phyloP scores from a whole-genome alignment of 2,329 filamentous ascomycete species.

The Hymenoscyphus infarciens region DNA sequence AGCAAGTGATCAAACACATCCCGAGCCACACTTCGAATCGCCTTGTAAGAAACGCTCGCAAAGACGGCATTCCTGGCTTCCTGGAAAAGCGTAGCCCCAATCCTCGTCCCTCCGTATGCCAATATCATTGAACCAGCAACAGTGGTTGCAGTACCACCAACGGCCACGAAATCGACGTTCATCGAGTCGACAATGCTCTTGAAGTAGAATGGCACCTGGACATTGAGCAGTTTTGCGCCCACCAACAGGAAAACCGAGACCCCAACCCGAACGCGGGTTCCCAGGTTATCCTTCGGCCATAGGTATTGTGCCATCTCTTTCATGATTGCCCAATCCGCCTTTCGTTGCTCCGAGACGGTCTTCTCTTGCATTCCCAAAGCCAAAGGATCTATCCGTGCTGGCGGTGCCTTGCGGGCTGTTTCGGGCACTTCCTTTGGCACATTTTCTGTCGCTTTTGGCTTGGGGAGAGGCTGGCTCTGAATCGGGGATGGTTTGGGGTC shows the following conservation, averaged over 20 bases:
- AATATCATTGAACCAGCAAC: constrained; percentile 91
- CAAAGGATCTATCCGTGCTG: constrained; percentile 49
- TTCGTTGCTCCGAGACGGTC: constrained; percentile 81
- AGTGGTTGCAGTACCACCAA: constrained; percentile 84
- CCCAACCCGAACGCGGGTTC: constrained; percentile 79
- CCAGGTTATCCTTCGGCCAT: constrained; percentile 86
- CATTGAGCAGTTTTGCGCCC: constrained; percentile 91
- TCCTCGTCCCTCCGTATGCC: constrained; percentile 84
- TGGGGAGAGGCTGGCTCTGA: constrained; percentile 24
- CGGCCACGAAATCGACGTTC: constrained; percentile 86
- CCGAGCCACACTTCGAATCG: constrained; percentile 83
- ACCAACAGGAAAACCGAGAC: constrained; percentile 80
- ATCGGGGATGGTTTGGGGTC: constrained; percentile 19
- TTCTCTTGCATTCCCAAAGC: constrained; percentile 64
- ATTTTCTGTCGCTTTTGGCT: constrained; percentile 23
- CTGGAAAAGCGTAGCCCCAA: constrained; percentile 86
- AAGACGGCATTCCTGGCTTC: constrained; percentile 95
- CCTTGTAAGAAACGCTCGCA: constrained; percentile 93
- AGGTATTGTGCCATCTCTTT: constrained; percentile 95
- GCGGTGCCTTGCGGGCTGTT: constrained; percentile 23
- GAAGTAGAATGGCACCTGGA: constrained; percentile 98
- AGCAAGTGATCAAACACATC: constrained; percentile 92
- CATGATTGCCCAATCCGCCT: constrained; percentile 97
- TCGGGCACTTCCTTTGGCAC: constrained; percentile 26
- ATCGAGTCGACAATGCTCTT: constrained; percentile 96